These are phyloP conservation scores for Carnegiea gigantea DNA, from an alignment of 179 eudicot species.

Conservation along the genomic window DNA sequence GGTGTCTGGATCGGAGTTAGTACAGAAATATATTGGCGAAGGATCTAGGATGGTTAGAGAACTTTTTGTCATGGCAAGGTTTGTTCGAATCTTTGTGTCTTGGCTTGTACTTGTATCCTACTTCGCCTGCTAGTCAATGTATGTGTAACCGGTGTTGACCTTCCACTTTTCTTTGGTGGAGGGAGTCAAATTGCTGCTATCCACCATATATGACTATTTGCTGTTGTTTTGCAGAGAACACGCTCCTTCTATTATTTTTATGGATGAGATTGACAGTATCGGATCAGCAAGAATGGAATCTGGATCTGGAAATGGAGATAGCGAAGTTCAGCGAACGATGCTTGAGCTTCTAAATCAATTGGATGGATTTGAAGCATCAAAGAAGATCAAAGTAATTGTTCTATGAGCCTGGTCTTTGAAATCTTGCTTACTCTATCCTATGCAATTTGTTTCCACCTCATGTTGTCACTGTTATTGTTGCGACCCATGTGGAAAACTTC, in stretches of 20 bases:
- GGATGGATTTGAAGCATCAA: conserved; percentile 94
- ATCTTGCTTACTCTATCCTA: neutral
- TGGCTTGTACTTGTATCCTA: neutral
- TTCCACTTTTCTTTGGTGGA: neutral
- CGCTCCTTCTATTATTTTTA: conserved; percentile 92
- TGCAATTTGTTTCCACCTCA: neutral
- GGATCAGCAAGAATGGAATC: conserved; percentile 94
- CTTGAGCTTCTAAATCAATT: conserved; percentile 89
- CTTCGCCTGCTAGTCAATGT: neutral
- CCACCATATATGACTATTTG: neutral
- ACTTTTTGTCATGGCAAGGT: conserved; percentile 97
- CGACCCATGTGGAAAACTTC: neutral
- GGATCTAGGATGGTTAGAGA: conserved; percentile 96
- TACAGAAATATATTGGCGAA: conserved; percentile 92
- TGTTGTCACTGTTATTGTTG: neutral
- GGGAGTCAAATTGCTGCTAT: neutral
- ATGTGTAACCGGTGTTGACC: neutral
- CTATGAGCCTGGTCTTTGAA: neutral
- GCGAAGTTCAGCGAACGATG: conserved; percentile 96
- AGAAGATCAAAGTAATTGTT: conserved; percentile 65
- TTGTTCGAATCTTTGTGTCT: conserved; percentile 24
- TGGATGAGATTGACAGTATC: conserved; percentile 93
- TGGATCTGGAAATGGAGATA: conserved; percentile 90
- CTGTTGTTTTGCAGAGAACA: conserved; percentile 62
- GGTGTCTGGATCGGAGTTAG: conserved; percentile 89